phyloP scores from a whole-genome alignment of 495 filamentous ascomycete genomes.

The Hyaloscypha bicolor region DNA sequence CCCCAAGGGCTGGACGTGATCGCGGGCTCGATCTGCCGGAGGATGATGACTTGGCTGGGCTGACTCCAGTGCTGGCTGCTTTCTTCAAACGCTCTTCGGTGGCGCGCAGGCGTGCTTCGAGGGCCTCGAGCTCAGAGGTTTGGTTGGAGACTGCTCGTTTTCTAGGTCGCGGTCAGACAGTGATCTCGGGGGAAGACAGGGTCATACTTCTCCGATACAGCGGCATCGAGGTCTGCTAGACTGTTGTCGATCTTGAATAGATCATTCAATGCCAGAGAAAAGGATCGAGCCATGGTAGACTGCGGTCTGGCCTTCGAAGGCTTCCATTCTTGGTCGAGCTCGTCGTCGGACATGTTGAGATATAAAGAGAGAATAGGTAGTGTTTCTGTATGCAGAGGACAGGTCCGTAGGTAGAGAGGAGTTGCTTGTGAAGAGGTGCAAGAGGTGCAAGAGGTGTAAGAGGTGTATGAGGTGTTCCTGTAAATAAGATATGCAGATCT shows the following conservation, averaged over 20 bases:
- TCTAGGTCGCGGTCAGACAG: slow-evolving; percentile 44
- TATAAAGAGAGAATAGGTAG: slow-evolving; percentile 52
- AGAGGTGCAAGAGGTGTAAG: neutral
- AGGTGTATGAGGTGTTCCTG: slow-evolving; percentile 11
- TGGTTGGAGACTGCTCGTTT: slow-evolving; percentile 73
- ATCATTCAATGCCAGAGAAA: slow-evolving; percentile 84
- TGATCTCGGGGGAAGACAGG: slow-evolving; percentile 14
- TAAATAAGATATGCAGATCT: slow-evolving; percentile 21
- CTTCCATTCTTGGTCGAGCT: slow-evolving; percentile 75
- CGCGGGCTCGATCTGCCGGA: slow-evolving; percentile 31
- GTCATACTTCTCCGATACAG: slow-evolving; percentile 83
- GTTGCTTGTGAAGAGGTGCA: neutral
- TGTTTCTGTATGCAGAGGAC: slow-evolving; percentile 1
- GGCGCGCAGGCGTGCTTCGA: slow-evolving; percentile 81
- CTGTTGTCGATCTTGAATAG: slow-evolving; percentile 84
- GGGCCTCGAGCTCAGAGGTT: slow-evolving; percentile 76
- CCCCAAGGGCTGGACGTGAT: slow-evolving; percentile 36
- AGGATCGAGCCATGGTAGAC: slow-evolving; percentile 88
- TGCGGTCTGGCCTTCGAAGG: slow-evolving; percentile 68
- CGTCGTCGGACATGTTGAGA: slow-evolving; percentile 67
- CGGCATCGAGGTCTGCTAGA: slow-evolving; percentile 73
- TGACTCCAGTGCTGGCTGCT: slow-evolving; percentile 9
- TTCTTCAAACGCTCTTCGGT: slow-evolving; percentile 78
- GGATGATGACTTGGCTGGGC: slow-evolving; percentile 18
- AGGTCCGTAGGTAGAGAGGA: slow-evolving; percentile 16